Percentiles rank a stretch among this genome's conserved stretches.
Evolutionary conservation across 352 stramenopile species (phyloP).

Genomic region (Vaucheria bursata): DNA sequence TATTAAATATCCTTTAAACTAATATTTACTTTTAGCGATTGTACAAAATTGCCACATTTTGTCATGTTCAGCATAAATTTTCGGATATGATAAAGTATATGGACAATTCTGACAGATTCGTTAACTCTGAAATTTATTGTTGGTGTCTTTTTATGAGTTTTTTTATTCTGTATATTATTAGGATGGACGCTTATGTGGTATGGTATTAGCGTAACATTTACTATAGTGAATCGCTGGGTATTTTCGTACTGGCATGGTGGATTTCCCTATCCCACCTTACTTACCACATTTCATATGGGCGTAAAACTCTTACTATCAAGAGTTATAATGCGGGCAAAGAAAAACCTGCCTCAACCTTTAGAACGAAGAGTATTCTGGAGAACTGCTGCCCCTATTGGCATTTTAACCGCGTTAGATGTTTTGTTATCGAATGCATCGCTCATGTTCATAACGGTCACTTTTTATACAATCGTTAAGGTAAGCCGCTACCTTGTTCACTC

Average conservation of each 20-base stretch:
- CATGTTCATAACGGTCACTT: conserved; percentile 44
- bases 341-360: conserved; percentile 14
- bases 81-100: no score
- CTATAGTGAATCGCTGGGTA: conserved; percentile 39
- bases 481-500: no score
- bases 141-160: no score
- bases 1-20: no score
- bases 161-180: no score
- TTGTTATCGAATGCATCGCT: conserved; percentile 39
- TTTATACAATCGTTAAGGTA: conserved; percentile 49
- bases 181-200: conserved; percentile 45
- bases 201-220: conserved; percentile 47
- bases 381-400: conserved; percentile 34
- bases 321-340: background rate
- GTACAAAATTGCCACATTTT: no score
- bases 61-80: no score
- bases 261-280: conserved; percentile 44
- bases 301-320: conserved; percentile 43
- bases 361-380: conserved; percentile 13
- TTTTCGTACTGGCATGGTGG: conserved; percentile 41
- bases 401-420: conserved; percentile 37
- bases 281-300: conserved; percentile 45
- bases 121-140: no score
- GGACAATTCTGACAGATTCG: no score
- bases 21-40: no score